Conservation (phyloP, 1,284 basidiomycete species). For the Leccinum angustisporum region DNA sequence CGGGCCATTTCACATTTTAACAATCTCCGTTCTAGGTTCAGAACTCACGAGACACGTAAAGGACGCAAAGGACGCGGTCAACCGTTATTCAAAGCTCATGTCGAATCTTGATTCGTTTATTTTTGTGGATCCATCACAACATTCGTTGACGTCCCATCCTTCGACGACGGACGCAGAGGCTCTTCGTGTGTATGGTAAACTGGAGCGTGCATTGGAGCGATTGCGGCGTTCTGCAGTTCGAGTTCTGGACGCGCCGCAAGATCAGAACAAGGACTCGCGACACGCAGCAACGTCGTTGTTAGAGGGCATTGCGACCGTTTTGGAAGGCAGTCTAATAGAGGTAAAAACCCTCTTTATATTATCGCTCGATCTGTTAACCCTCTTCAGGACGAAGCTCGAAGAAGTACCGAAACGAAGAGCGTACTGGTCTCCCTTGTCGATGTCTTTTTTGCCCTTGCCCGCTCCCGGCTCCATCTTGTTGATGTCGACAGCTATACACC, state of each 20-base stretch:
- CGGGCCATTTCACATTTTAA: neutral
- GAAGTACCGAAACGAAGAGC: slow-evolving; percentile 30
- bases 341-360: slow-evolving; percentile 20
- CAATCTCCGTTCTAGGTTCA: slow-evolving; percentile 10
- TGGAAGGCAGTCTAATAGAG: slow-evolving; percentile 26
- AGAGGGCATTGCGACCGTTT: slow-evolving; percentile 21
- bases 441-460: slow-evolving; percentile 59
- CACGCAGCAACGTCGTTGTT: slow-evolving; percentile 17
- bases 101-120: slow-evolving; percentile 16
- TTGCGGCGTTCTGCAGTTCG: slow-evolving; percentile 51
- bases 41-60: slow-evolving; percentile 24
- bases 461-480: slow-evolving; percentile 42
- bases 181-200: slow-evolving; percentile 45
- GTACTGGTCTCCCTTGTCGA: slow-evolving; percentile 55
- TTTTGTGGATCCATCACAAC: slow-evolving; percentile 1
- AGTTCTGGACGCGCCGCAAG: slow-evolving; percentile 39
- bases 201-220: slow-evolving; percentile 59
- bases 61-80: slow-evolving; percentile 21
- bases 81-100: slow-evolving; percentile 18
- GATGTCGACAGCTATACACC: slow-evolving; percentile 53
- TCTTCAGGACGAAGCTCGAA: slow-evolving; percentile 25
- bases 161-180: slow-evolving; percentile 28
- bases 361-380: neutral
- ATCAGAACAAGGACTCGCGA: slow-evolving; percentile 13
- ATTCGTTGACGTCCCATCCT: neutral